Evolutionary conservation across 768 basidiomycete species (phyloP).

Genomic region (Leccinum disarticulatum): DNA sequence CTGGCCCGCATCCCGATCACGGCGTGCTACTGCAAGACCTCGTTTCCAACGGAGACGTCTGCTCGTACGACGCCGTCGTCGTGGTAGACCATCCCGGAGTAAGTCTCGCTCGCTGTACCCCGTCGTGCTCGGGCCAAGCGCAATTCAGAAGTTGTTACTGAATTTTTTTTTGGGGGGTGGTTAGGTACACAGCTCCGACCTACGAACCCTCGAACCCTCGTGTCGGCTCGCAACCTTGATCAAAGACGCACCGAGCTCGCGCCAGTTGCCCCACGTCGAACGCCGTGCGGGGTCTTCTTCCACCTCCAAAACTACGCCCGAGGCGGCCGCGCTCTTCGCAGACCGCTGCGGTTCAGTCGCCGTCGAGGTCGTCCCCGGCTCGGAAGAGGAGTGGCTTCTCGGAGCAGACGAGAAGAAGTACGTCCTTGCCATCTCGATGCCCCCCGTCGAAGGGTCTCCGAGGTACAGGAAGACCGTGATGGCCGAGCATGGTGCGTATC

Average conservation of each 20-base stretch:
- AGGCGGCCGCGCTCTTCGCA: slow-evolving; percentile 45
- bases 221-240: slow-evolving; percentile 51
- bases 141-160: background rate
- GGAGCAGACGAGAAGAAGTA: slow-evolving; percentile 44
- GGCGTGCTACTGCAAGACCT: slow-evolving; percentile 45
- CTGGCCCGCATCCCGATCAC: slow-evolving; percentile 30
- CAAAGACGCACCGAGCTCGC: slow-evolving; percentile 48
- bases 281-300: slow-evolving; percentile 29
- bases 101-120: slow-evolving; percentile 27
- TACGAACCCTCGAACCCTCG: slow-evolving; percentile 55
- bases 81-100: slow-evolving; percentile 75
- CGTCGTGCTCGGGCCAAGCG: background rate
- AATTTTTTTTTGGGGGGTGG: too few relatives aligned
- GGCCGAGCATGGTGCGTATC: slow-evolving; percentile 52
- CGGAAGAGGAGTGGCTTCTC: slow-evolving; percentile 36
- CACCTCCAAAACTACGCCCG: slow-evolving; percentile 12
- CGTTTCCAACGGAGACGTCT: slow-evolving; percentile 46
- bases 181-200: slow-evolving; percentile 62
- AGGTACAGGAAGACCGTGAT: slow-evolving; percentile 47
- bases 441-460: slow-evolving; percentile 42
- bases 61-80: slow-evolving; percentile 64
- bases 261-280: slow-evolving; percentile 63
- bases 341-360: slow-evolving; percentile 53
- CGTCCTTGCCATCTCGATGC: slow-evolving; percentile 58
- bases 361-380: slow-evolving; percentile 42